Evolutionary conservation across 306 rosid species (phyloP).

Genomic region (Cucurbita pepo): DNA sequence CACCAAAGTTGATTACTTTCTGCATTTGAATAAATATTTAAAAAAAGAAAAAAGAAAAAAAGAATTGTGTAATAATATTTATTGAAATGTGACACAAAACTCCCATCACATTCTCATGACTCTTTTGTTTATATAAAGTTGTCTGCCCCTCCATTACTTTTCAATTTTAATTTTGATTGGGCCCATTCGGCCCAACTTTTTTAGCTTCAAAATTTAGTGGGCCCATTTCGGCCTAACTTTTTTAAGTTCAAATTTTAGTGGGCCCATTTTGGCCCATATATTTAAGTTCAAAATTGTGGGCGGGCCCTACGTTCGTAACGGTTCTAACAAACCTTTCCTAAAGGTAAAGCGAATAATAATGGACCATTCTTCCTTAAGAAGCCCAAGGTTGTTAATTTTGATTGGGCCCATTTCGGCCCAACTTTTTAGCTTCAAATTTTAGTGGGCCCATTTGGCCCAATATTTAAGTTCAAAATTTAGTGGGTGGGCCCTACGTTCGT

Average conservation of each 20-base stretch:
- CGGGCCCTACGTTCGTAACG: too few species aligned
- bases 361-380: too few species aligned
- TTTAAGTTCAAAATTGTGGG: background rate
- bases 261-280: too few species aligned
- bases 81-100: background rate
- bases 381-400: background rate
- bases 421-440: background rate
- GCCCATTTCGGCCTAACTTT: background rate
- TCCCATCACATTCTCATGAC: background rate
- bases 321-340: too few species aligned
- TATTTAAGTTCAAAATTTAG: background rate
- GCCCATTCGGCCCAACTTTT: background rate
- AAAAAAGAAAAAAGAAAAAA: background rate
- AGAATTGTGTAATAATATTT: background rate
- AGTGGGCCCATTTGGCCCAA: background rate
- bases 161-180: background rate
- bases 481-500: background rate
- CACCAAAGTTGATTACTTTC: conserved; percentile 6
- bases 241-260: background rate
- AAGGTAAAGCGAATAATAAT: too few species aligned
- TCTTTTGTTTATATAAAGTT: background rate
- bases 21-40: conserved; percentile 28
- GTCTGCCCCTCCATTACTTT: background rate
- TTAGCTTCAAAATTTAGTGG: background rate
- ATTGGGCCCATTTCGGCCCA: background rate